Percentiles rank a stretch among this genome's conserved stretches.
These are phyloP conservation scores for Colletotrichum trifolii DNA, from an alignment of 2,329 filamentous ascomycete genomes.

Conservation along the genomic window DNA sequence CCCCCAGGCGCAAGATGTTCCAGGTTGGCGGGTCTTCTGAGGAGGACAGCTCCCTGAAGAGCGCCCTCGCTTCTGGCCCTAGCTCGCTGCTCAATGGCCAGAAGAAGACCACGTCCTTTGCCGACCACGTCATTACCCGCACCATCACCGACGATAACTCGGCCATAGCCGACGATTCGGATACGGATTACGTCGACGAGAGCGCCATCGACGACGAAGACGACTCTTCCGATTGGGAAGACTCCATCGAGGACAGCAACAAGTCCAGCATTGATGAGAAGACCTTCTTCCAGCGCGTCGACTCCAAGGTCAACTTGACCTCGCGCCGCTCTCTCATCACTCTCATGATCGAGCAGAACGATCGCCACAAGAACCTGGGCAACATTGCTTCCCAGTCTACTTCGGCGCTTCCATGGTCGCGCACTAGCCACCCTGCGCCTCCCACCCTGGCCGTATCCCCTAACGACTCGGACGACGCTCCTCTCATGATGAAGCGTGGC, in stretches of 20 bases:
- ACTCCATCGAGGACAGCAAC: constrained; percentile 82
- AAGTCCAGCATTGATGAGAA: constrained; percentile 85
- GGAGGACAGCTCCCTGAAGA: constrained; percentile 80
- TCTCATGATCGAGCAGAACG: constrained; percentile 83
- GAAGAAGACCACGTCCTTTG: constrained; percentile 87
- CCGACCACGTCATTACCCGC: constrained; percentile 76
- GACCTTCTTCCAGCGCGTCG: constrained; percentile 87
- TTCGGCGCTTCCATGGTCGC: constrained; percentile 73
- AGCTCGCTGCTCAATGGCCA: constrained; percentile 54
- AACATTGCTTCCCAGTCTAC: constrained; percentile 75
- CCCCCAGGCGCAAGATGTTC: constrained; percentile 57
- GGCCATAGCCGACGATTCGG: constrained; percentile 62
- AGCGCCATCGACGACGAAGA: constrained; percentile 83
- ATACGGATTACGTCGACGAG: constrained; percentile 79
- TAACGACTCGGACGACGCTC: constrained; percentile 71
- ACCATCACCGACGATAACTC: constrained; percentile 70
- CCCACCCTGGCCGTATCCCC: constrained; percentile 60
- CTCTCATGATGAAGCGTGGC: constrained; percentile 72
- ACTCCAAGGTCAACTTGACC: constrained; percentile 85
- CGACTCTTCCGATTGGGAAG: constrained; percentile 70
- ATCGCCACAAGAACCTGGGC: constrained; percentile 76
- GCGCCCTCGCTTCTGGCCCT: constrained; percentile 58
- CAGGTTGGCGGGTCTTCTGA: constrained; percentile 72
- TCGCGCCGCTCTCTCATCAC: constrained; percentile 91
- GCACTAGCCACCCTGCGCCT: constrained; percentile 57